Base-by-base conservation (phyloP, 169 alveolate genomes). In the Plasmodium vivax region DNA sequence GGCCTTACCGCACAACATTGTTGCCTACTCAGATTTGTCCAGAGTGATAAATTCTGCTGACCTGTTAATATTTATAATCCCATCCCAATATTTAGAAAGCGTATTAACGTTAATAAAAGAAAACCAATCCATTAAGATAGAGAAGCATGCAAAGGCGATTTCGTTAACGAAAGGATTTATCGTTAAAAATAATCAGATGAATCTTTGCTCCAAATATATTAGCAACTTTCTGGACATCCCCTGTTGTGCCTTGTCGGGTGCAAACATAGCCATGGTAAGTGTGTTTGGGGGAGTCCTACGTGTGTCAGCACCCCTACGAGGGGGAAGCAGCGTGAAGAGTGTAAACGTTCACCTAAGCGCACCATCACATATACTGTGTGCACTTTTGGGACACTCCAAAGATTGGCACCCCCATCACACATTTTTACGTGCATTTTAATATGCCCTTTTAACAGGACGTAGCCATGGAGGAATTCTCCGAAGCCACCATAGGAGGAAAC, bases 381-480 rank as follows among this genome's bases (percentile, higher is more conserved):
- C n/a, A 10, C 58, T 47, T 47, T 47, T 47, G 58, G n/a, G 58
- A 47, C 58, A 47, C 12, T 12, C 58, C 3, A 47, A 47, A 47
- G 58, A 47, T 47, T 47, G 5, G 2, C 58, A 47, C 58, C n/a
- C 12, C 7, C 6, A 0, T 10, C 58, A 47, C 58, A 38, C 45
- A 38, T 8, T 2, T 51, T 51, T 82, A 6, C 27, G 34, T 62
- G 27, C 45, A 4, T 82, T 6, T 10, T 12, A 14, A 51, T 16
- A 6, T 51, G 62, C 62, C 62, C 62, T 19, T 74, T 34, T 56
- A 2, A 80, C 72, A 82, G 83, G 98, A 98, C 73, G 98, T 98
- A 27, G 99, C 99, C 23, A 97, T 93, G 74, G 99, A 98, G 68
- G 96, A 97, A 88, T 98, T 98, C 94, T 97, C 99, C 62, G 99